Evolutionary conservation across 1,139 yeast species (phyloP), one percentile per base, ranked within the genome.

Genomic region (Pichia sp.): DNA sequence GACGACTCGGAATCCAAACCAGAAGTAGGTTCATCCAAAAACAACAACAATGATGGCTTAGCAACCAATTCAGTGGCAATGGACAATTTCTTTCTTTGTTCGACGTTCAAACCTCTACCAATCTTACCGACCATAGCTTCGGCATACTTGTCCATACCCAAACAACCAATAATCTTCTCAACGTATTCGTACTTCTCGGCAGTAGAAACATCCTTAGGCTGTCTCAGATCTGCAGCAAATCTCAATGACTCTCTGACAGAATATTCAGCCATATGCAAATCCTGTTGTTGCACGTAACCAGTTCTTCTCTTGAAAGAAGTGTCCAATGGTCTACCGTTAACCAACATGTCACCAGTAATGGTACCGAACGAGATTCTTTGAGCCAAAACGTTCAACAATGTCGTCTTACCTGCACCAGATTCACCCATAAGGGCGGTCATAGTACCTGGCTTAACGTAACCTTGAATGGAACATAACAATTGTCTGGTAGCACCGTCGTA

Each of bases 381-480:
- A 31, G 87, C 81, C 56, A 83, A 70, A 49, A 78, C 76, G 62
- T 82, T 81, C 61, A 83, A 72, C 52, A 83, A 67, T 0, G 87
- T 82, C 0, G 87, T 82, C 64, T 83, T 83, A 67, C 87, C 88
- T 42, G 87, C 87, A 63, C 88, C 88, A 7, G 87, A 82, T 62
- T 81, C 86, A 56, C 88, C 87, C 87, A 82, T 82, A 47, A 83
- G 66, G 4, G 84, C 84, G 43, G 84, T 80, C 61, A 79, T 67
- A 1, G 78, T 77, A 47, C 85, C 85, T 3, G 85, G 84, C 52
- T 72, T 71, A 63, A 80, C 80, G 61, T 70, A 81, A 29, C 86
- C 87, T 61, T 79, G 79, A 49, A 82, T 46, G 3, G 32, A 26
- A 47, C 51, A 45, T 41, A 54, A 46, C 31, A 81, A 65, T 57